Evolutionary conservation across 352 stramenopile genomes (phyloP).

Genomic region (Globisporangium cederbergense): DNA sequence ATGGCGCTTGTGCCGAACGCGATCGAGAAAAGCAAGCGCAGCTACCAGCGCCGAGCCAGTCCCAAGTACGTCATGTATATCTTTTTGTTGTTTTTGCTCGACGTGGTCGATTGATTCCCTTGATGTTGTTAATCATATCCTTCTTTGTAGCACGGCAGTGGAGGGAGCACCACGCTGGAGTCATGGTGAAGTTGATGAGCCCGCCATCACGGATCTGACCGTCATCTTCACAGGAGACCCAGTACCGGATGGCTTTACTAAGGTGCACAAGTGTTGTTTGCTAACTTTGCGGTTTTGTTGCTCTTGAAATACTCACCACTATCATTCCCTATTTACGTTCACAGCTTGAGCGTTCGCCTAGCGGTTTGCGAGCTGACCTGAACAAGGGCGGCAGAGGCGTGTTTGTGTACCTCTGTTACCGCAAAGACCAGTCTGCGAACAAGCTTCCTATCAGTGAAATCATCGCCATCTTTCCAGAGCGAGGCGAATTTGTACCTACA

Average conservation of each 20-base stretch:
- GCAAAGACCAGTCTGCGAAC: slow-evolving; percentile 35
- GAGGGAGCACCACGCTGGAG: slow-evolving; percentile 41
- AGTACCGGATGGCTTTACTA: slow-evolving; percentile 65
- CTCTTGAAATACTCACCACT: background rate
- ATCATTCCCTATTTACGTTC: background rate
- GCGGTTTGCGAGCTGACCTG: slow-evolving; percentile 68
- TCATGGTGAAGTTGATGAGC: slow-evolving; percentile 37
- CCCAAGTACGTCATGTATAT: slow-evolving; percentile 17
- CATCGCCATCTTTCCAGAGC: slow-evolving; percentile 68
- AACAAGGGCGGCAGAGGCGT: slow-evolving; percentile 79
- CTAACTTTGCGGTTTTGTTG: background rate
- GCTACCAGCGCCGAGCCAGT: slow-evolving; percentile 29
- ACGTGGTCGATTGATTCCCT: background rate
- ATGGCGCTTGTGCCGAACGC: slow-evolving; percentile 33
- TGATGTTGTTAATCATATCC: background rate
- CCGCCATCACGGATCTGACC: slow-evolving; percentile 62
- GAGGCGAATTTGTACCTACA: slow-evolving; percentile 68
- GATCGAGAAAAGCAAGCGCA: slow-evolving; percentile 51
- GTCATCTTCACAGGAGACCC: slow-evolving; percentile 79
- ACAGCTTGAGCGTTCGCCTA: slow-evolving; percentile 73
- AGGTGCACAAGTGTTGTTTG: slow-evolving; percentile 30
- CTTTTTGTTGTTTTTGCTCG: background rate
- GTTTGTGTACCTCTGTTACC: slow-evolving; percentile 75
- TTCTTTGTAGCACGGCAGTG: background rate
- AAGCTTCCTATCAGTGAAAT: slow-evolving; percentile 80